Evolutionary conservation across 169 alveolate genomes (phyloP).

Genomic region (Plasmodium gallinaceum): DNA sequence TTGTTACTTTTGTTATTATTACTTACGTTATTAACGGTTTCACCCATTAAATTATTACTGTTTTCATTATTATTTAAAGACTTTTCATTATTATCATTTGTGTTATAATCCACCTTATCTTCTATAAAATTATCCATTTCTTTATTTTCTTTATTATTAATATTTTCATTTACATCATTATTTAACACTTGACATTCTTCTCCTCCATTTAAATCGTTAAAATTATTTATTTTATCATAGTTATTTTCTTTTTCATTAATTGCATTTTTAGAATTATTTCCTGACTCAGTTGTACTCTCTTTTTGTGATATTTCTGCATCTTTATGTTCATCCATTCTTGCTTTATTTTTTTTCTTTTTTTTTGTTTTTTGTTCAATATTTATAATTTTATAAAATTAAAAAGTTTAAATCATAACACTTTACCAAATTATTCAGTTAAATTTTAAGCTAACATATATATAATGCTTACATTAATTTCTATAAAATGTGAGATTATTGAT

Average conservation of each 20-base stretch:
- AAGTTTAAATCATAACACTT: not conserved
- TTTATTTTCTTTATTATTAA: not conserved
- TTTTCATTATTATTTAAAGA: not conserved
- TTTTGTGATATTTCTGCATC: not conserved
- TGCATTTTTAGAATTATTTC: not conserved
- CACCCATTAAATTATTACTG: not conserved
- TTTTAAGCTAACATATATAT: no score
- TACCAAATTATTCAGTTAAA: not conserved
- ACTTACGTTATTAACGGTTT: not conserved
- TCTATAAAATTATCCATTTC: not conserved
- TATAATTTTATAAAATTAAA: not conserved
- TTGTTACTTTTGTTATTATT: not conserved
- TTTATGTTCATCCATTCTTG: not conserved
- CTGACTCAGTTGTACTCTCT: not conserved
- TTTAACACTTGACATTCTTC: not conserved
- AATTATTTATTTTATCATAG: not conserved
- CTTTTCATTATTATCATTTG: not conserved
- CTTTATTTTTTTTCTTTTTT: not conserved
- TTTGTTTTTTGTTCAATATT: not conserved
- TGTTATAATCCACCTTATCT: constrained; percentile 4
- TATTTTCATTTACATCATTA: not conserved
- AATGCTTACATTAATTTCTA: no score
- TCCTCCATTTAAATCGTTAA: not conserved
- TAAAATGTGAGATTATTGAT: no score
- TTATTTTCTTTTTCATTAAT: not conserved